Evolutionary conservation across 495 filamentous ascomycete genomes (phyloP), one percentile per base, ranked within the genome.

Genomic region (Aspergillus sparsus): DNA sequence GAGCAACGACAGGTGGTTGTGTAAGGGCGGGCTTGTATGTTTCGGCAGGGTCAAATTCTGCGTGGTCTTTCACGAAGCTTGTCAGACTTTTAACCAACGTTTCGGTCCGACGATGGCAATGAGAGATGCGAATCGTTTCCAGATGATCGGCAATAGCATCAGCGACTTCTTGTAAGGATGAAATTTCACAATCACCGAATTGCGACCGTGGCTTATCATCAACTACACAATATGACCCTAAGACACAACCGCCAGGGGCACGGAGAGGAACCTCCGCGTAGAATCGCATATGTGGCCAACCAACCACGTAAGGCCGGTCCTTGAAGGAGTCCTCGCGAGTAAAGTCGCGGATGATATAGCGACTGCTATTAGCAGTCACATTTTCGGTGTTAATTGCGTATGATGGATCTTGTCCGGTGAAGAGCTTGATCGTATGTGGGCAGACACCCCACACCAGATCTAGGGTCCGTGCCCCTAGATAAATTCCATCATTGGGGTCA

Each of bases 191-290:
- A 9, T 70, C 68, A 18, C 66, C 54, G 16, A 76, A 68, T 6
- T 77, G 62, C 9, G 65, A 60, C 8, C 79, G 73, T 7, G 83
- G 80, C 34, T 74, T 70, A 36, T 82, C 75, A 64, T 89, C 86
- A 5, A 87, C 69, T 10, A 89, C 75, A 53, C 82, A 85, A 58
- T 84, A 81, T 1, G 82, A 83, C 18, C 87, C 87, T 55, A 90
- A 84, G 7, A 82, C 79, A 49, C 84, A 78, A 10, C 86, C 87
- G 16, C 74, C 72, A 15, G 76, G 80, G 5, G 83, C 85, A 35
- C 80, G 73, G 8, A 90, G 74, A 0, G 87, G 86, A 2, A 85
- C 84, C 12, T 83, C 86, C 7, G 83, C 84, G 61, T 89, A 90
- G 67, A 87, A 90, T 15, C 70, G 75, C 44, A 79, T 68, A 47